A percentile compares a stretch with the other conserved stretches of the same genome.
Evolutionary conservation across 331 rosid species (phyloP).

Genomic region (Ulmus americana): DNA sequence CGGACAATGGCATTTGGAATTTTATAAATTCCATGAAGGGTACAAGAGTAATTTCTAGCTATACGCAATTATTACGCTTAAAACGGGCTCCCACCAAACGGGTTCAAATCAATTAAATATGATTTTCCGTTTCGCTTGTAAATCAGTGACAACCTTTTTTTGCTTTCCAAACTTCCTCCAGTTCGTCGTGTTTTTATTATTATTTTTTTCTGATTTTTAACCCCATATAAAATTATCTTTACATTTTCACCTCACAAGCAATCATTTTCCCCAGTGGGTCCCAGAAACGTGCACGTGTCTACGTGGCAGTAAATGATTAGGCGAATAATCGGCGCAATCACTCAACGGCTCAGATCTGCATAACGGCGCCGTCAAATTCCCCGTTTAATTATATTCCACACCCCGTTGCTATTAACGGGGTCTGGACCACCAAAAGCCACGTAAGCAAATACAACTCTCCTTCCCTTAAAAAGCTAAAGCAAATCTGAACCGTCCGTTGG

Average conservation of each 20-base stretch:
- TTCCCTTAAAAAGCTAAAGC: constrained; percentile 30
- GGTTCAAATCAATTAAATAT: constrained; percentile 15
- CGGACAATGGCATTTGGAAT: too few species aligned
- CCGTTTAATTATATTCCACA: constrained; percentile 55
- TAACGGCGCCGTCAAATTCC: constrained; percentile 93
- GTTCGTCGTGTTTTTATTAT: not conserved
- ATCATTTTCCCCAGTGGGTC: constrained; percentile 4
- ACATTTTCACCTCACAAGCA: not conserved
- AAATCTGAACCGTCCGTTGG: constrained; percentile 49
- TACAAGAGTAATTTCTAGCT: constrained; percentile 22
- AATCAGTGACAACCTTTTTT: constrained; percentile 12
- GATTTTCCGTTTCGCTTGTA: constrained; percentile 3
- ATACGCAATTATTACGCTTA: constrained; percentile 41
- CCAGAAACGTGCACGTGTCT: constrained; percentile 4
- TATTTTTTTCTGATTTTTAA: not conserved
- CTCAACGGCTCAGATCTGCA: constrained; percentile 22
- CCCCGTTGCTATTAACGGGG: constrained; percentile 58
- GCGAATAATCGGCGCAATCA: constrained; percentile 21
- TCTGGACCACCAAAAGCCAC: constrained; percentile 61
- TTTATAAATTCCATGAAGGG: constrained; percentile 3
- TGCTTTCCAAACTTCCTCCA: not conserved
- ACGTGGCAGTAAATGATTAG: constrained; percentile 34
- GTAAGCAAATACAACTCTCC: constrained; percentile 3
- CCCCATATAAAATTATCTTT: not conserved
- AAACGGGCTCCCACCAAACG: constrained; percentile 45